Base-by-base conservation (phyloP, 2,329 filamentous ascomycete species). In the Fusarium sublunatum region DNA sequence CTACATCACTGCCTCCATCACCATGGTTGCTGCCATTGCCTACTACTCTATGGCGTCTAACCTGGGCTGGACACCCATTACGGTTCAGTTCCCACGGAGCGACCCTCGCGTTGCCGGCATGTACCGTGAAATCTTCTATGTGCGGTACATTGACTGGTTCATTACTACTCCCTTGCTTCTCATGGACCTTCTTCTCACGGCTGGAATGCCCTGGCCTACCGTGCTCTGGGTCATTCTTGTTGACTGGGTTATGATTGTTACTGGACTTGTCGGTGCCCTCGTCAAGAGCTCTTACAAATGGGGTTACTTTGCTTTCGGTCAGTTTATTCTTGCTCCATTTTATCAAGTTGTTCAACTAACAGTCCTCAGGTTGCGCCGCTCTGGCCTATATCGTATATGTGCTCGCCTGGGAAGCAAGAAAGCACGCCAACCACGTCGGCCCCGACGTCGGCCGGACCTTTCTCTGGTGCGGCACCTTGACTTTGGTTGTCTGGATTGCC, bases 91-190 rank as follows among this genome's bases (percentile, higher is more conserved):
- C 64, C 58, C 70, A 3, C 75, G 74, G 2, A 78, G 60, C 1
- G 40, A 53, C 7, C 66, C 69, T 43, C 72, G 77, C 38, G 77
- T 79, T 6, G 79, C 84, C 3, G 60, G 74, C 3, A 85, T 85
- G 6, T 84, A 83, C 44, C 83, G 89, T 38, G 81, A 86, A 65
- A 80, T 86, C 67, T 86, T 85, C 74, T 86, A 79, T 63, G 78
- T 79, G 26, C 79, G 83, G 67, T 86, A 85, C 67, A 76, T 85
- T 65, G 79, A 83, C 75, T 67, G 61, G 61, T 78, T 79, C 24
- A 76, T 85, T 62, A 90, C 87, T 2, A 89, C 86, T 2, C 87
- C 88, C 31, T 77, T 91, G 2, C 76, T 91, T 7, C 80, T 91
- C 2, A 73, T 86, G 47, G 85, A 88, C 56, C 72, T 91, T 2